phyloP scores from a whole-genome alignment of 208 protist species.

The Leishmania tarentolae region DNA sequence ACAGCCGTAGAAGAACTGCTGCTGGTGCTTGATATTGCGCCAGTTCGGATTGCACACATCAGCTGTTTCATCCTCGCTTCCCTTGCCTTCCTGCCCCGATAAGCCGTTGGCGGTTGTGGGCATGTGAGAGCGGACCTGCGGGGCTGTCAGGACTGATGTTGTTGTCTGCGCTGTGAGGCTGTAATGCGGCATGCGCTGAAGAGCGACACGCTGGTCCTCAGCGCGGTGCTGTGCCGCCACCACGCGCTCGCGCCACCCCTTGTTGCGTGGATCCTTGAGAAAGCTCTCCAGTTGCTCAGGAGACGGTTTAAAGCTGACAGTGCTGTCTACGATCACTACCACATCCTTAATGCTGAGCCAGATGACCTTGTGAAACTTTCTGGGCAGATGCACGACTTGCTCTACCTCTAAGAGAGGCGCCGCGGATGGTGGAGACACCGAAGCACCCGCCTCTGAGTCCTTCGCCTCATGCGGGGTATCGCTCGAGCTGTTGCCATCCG shows the following conservation, averaged over 20 bases:
- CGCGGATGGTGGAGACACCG: neutral
- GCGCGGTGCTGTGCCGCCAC: slow-evolving; percentile 42
- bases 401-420: slow-evolving; percentile 17
- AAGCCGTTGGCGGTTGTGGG: slow-evolving; percentile 14
- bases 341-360: slow-evolving; percentile 83
- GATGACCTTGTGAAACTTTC: slow-evolving; percentile 91
- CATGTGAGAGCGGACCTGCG: slow-evolving; percentile 15
- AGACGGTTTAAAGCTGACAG: slow-evolving; percentile 74
- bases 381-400: slow-evolving; percentile 63
- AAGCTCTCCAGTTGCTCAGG: slow-evolving; percentile 78
- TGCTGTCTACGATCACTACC: slow-evolving; percentile 64
- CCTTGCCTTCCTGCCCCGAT: neutral
- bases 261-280: slow-evolving; percentile 37
- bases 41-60: slow-evolving; percentile 72
- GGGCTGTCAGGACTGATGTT: slow-evolving; percentile 45
- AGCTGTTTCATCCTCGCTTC: slow-evolving; percentile 15
- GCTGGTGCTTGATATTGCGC: slow-evolving; percentile 72
- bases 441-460: neutral
- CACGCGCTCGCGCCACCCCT: slow-evolving; percentile 46
- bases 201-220: slow-evolving; percentile 34
- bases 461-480: neutral
- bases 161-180: slow-evolving; percentile 50
- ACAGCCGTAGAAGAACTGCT: slow-evolving; percentile 72
- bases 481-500: neutral
- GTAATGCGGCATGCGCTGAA: slow-evolving; percentile 61